Conservation (phyloP, 768 basidiomycete genomes). For the Polyporus arcularius region DNA sequence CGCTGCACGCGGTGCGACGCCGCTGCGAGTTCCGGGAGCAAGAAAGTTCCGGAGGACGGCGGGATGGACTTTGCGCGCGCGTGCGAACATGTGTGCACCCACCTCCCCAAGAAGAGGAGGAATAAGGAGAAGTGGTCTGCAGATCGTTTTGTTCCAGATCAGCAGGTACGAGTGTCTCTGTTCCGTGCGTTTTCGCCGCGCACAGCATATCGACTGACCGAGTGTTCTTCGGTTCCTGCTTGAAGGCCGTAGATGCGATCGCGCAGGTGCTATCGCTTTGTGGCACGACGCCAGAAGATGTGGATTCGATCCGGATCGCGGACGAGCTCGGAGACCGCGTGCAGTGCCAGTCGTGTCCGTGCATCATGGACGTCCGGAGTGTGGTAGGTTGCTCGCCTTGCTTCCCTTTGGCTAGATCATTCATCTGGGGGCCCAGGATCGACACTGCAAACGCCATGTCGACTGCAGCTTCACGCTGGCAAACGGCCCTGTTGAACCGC, state of each 20-base stretch:
- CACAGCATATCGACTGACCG: no score
- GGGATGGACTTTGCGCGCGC: constrained; percentile 60
- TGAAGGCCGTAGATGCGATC: constrained; percentile 51
- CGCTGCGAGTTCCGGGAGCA: constrained; percentile 23
- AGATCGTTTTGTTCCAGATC: constrained; percentile 57
- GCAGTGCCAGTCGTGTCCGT: constrained; percentile 52
- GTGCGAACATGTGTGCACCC: constrained; percentile 59
- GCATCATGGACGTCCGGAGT: constrained; percentile 48
- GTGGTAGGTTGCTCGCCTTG: constrained; percentile 37
- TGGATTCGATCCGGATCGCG: constrained; percentile 23
- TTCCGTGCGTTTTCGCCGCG: not conserved
- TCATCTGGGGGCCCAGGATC: constrained; percentile 41
- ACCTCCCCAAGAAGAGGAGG: constrained; percentile 28
- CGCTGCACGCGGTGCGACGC: constrained; percentile 53
- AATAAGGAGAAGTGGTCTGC: constrained; percentile 46
- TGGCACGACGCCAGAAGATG: constrained; percentile 34
- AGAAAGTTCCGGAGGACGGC: constrained; percentile 36
- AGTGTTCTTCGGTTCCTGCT: not conserved
- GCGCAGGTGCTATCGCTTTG: constrained; percentile 37
- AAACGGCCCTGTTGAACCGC: constrained; percentile 1
- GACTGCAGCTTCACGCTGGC: constrained; percentile 43
- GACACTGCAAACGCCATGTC: constrained; percentile 67
- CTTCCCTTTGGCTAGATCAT: not conserved
- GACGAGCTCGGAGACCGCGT: constrained; percentile 34
- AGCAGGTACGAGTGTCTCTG: constrained; percentile 42